Evolutionary conservation across 2,329 filamentous ascomycete genomes (phyloP).

Genomic region (Biscogniauxia marginata): DNA sequence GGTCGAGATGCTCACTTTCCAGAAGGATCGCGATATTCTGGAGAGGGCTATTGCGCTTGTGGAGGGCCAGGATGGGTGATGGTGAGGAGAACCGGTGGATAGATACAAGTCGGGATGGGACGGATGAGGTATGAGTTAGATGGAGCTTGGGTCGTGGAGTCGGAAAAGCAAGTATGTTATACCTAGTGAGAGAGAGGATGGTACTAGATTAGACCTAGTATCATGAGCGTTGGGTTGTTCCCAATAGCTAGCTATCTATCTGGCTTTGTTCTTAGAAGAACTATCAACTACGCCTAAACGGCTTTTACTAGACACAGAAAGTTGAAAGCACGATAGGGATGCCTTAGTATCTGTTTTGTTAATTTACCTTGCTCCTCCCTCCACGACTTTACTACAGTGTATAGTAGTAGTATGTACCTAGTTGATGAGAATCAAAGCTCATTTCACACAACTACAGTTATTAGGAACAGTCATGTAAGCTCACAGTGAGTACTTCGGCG

Average conservation of each 20-base stretch:
- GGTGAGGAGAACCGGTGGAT: neutral
- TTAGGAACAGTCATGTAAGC: too few species aligned
- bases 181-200: neutral
- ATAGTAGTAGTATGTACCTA: too few species aligned
- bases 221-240: neutral
- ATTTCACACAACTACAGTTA: too few species aligned
- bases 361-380: too few species aligned
- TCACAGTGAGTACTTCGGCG: too few species aligned
- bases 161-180: neutral
- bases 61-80: constrained; percentile 3
- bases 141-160: neutral
- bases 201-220: neutral
- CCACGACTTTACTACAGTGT: too few species aligned
- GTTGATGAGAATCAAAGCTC: too few species aligned
- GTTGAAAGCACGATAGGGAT: too few species aligned
- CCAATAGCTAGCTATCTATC: neutral
- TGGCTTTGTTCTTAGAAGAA: too few species aligned
- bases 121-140: too few species aligned
- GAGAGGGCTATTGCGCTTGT: constrained; percentile 27
- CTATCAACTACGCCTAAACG: neutral
- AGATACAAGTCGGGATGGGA: neutral
- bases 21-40: constrained; percentile 31
- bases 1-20: constrained; percentile 27
- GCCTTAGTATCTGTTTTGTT: too few species aligned
- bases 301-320: neutral